Conservation (phyloP, 2,329 filamentous ascomycete genomes). For the Colletotrichum cordylinicola region DNA sequence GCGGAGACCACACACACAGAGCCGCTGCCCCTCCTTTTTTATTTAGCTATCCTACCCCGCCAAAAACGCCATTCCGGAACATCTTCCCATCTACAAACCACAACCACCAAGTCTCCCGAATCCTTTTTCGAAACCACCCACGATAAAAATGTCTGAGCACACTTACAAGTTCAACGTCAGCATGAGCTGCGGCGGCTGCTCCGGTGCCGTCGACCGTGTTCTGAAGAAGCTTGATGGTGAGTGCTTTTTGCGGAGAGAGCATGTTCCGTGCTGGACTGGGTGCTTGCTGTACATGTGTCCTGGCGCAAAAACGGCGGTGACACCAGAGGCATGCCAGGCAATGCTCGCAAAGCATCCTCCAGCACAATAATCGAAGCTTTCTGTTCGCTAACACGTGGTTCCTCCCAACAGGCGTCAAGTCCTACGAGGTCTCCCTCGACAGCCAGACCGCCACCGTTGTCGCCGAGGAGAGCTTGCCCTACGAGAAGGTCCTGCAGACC, state of each 20-base stretch:
- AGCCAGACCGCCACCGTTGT: constrained; percentile 82
- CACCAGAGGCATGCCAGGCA: neutral
- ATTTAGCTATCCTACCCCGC: constrained; percentile 13
- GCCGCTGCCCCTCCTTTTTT: constrained; percentile 15
- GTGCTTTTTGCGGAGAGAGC: constrained; percentile 31
- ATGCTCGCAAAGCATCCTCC: neutral
- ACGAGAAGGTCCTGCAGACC: constrained; percentile 82
- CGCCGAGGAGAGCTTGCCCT: constrained; percentile 72
- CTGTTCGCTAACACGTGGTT: neutral
- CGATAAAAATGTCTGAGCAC: constrained; percentile 74
- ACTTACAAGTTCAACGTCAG: constrained; percentile 93
- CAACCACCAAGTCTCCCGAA: neutral
- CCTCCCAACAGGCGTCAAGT: constrained; percentile 74
- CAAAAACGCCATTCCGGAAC: constrained; percentile 12
- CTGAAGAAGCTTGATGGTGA: constrained; percentile 90
- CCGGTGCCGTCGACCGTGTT: constrained; percentile 88
- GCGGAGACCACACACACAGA: neutral
- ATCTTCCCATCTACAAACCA: constrained; percentile 8
- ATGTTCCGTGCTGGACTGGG: neutral
- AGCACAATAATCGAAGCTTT: neutral
- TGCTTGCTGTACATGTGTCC: neutral
- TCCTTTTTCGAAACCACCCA: neutral
- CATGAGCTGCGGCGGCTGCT: constrained; percentile 98
- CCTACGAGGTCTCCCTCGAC: constrained; percentile 86
- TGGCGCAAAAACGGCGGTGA: neutral